Conservation (phyloP, 306 rosid genomes). For the Sindora glabra region DNA sequence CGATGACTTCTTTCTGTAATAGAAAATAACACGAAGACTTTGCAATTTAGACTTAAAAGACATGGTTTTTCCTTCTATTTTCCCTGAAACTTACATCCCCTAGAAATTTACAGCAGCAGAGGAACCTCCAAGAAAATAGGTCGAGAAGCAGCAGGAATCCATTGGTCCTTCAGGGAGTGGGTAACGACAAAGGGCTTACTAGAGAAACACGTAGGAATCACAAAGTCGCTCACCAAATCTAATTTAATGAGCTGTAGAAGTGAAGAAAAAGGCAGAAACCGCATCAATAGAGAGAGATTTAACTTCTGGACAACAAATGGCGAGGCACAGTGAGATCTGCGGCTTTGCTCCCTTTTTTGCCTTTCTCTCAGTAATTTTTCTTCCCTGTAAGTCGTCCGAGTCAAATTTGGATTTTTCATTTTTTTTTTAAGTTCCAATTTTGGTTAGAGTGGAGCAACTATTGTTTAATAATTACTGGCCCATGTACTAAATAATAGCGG, state of each 20-base stretch:
- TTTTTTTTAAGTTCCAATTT: not conserved
- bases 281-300: conserved; percentile 3
- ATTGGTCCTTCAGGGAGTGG: conserved; percentile 19
- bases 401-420: not conserved
- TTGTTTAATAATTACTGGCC: too few relatives aligned
- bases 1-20: conserved; percentile 12
- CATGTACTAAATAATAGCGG: too few relatives aligned
- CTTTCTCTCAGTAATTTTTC: too few relatives aligned
- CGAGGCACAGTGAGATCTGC: conserved; percentile 9
- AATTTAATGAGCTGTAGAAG: not conserved
- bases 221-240: conserved; percentile 19
- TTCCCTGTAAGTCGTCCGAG: not conserved
- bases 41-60: conserved; percentile 6
- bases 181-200: conserved; percentile 17
- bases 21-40: not conserved
- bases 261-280: not conserved
- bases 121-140: conserved; percentile 34
- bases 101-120: conserved; percentile 5
- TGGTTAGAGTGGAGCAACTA: too few relatives aligned
- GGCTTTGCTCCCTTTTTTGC: not conserved
- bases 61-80: too few relatives aligned
- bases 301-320: conserved; percentile 7
- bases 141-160: conserved; percentile 4
- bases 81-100: not conserved
- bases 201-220: conserved; percentile 15